Percentiles rank a stretch among this genome's conserved stretches.
These are phyloP conservation scores for Marsdenia floribunda DNA, from an alignment of 257 asterid species.

Conservation along the genomic window DNA sequence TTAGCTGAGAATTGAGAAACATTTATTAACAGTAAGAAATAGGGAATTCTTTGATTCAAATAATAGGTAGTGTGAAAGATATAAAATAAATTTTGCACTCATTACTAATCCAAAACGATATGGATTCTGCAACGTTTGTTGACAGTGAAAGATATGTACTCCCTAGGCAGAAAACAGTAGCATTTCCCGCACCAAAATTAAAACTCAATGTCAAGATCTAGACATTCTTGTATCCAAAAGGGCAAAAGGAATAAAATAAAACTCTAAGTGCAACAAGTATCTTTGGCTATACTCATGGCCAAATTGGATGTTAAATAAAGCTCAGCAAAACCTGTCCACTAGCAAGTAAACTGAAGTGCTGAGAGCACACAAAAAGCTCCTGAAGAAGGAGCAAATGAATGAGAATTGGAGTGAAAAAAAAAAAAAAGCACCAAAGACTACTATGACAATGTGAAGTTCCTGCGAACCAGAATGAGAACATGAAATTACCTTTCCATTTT, in stretches of 20 bases:
- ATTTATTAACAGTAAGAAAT: neutral
- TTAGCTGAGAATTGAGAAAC: neutral
- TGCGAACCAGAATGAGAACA: constrained; percentile 6
- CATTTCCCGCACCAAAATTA: neutral
- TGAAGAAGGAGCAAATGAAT: neutral
- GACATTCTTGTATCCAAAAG: neutral
- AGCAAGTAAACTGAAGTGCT: neutral
- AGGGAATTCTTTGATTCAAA: neutral
- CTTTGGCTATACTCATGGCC: neutral
- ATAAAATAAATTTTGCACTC: neutral
- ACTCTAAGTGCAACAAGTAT: neutral
- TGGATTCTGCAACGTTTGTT: neutral
- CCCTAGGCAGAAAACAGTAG: neutral
- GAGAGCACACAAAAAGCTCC: neutral
- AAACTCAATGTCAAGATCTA: neutral
- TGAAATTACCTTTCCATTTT: constrained; percentile 74
- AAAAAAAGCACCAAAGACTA: neutral
- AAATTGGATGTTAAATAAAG: neutral
- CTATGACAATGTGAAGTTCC: neutral
- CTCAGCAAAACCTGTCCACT: neutral
- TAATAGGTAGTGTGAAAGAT: neutral
- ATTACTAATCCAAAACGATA: neutral
- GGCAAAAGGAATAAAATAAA: neutral
- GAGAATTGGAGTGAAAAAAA: neutral
- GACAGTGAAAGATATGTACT: neutral